Percentiles rank a stretch among this genome's conserved stretches.
phyloP scores from a whole-genome alignment of 208 protist genomes.

The Willaertia magna region DNA sequence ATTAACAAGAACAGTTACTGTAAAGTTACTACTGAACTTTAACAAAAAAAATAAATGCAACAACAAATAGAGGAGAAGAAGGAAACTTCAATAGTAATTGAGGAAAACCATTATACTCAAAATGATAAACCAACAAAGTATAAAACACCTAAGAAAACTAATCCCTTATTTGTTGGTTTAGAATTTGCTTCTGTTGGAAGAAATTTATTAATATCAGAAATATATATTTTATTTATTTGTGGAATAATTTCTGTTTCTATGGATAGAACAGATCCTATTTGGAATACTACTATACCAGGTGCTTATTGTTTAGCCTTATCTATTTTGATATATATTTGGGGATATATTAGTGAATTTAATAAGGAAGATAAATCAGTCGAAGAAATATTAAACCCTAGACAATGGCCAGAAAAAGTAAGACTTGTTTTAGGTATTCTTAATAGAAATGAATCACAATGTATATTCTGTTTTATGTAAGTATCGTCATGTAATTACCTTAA shows the following conservation, averaged over 20 bases:
- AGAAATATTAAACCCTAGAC: background rate
- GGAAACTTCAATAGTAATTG: too few relatives aligned
- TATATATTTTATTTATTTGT: background rate
- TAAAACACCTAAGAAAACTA: background rate
- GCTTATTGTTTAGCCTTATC: background rate
- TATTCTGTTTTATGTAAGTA: background rate
- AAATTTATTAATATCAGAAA: background rate
- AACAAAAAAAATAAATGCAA: too few relatives aligned
- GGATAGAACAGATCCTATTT: background rate
- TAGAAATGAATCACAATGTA: background rate
- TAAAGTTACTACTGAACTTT: too few relatives aligned
- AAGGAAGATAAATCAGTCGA: background rate
- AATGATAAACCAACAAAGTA: background rate
- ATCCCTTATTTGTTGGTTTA: background rate
- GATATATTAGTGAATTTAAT: background rate
- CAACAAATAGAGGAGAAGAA: too few relatives aligned
- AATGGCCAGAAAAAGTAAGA: background rate
- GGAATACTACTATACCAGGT: background rate
- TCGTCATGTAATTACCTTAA: background rate
- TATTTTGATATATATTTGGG: background rate
- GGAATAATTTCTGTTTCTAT: background rate
- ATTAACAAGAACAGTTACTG: too few relatives aligned
- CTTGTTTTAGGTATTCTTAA: background rate
- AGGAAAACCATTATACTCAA: too few relatives aligned
- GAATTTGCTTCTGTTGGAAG: background rate